Evolutionary conservation across 352 stramenopile genomes (phyloP).

Genomic region (Pythium phragmiticola): DNA sequence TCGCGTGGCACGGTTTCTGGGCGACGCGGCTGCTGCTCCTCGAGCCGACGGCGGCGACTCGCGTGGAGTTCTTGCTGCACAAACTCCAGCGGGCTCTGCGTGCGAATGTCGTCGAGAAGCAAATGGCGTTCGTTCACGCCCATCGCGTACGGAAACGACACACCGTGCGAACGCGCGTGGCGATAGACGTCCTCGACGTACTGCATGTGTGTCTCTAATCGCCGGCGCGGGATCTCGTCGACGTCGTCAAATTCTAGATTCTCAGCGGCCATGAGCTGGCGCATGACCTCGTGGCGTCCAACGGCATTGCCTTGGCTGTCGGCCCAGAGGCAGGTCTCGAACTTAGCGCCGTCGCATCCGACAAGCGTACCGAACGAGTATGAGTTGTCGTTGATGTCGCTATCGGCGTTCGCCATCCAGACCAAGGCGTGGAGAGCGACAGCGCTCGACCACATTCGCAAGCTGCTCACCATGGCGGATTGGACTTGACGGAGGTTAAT

Average conservation of each 20-base stretch:
- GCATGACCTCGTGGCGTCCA: constrained; percentile 43
- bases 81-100: constrained; percentile 46
- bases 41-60: constrained; percentile 32
- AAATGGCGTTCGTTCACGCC: constrained; percentile 68
- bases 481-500: no score
- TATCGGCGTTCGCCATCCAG: no score
- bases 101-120: constrained; percentile 42
- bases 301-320: constrained; percentile 40
- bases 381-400: constrained; percentile 24
- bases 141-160: constrained; percentile 61
- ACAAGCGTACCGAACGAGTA: constrained; percentile 60
- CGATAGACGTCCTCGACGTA: constrained; percentile 70
- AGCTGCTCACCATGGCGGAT: no score
- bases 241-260: constrained; percentile 26
- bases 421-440: no score
- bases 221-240: constrained; percentile 39
- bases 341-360: constrained; percentile 32
- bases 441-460: no score
- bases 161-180: constrained; percentile 35
- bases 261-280: constrained; percentile 56
- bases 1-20: constrained; percentile 11
- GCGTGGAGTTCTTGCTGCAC: constrained; percentile 58
- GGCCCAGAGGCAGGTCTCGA: constrained; percentile 52
- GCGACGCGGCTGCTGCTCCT: constrained; percentile 12
- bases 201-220: constrained; percentile 56